Evolutionary conservation across 2,329 filamentous ascomycete genomes (phyloP).

Genomic region (Raffaelea deltoideospora): DNA sequence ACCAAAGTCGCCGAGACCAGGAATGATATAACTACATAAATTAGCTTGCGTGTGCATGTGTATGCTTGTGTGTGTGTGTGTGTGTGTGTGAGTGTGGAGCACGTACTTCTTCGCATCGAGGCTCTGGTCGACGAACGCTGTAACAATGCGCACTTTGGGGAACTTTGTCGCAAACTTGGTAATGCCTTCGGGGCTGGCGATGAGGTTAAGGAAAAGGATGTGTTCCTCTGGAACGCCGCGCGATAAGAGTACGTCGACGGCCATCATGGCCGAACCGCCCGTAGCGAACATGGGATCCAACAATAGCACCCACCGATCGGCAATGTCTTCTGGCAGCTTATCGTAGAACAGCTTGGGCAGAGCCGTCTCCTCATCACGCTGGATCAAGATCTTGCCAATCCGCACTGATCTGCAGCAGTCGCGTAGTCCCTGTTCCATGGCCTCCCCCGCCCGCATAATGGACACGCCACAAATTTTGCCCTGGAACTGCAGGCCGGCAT

Average conservation of each 20-base stretch:
- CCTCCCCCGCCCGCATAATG: slow-evolving; percentile 95
- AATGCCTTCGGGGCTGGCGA: slow-evolving; percentile 90
- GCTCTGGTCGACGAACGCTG: slow-evolving; percentile 87
- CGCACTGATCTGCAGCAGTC: slow-evolving; percentile 96
- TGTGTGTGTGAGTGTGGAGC: too few species aligned
- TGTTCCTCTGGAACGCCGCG: slow-evolving; percentile 88
- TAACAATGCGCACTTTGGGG: slow-evolving; percentile 80
- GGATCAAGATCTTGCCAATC: slow-evolving; percentile 97
- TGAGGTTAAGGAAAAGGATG: slow-evolving; percentile 91
- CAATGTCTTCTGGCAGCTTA: slow-evolving; percentile 89
- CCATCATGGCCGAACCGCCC: slow-evolving; percentile 91
- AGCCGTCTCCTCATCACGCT: slow-evolving; percentile 88
- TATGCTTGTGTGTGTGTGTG: too few species aligned
- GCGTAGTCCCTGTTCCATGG: slow-evolving; percentile 92
- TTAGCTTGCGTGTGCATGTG: too few species aligned
- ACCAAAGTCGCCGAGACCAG: slow-evolving; percentile 87
- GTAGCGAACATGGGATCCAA: slow-evolving; percentile 99
- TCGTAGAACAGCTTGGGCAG: slow-evolving; percentile 93
- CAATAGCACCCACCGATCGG: slow-evolving; percentile 80
- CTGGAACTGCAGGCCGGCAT: slow-evolving; percentile 86
- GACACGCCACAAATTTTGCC: slow-evolving; percentile 97
- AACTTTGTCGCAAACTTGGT: slow-evolving; percentile 79
- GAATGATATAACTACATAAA: slow-evolving; percentile 71
- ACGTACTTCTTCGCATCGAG: slow-evolving; percentile 85
- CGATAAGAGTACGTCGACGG: slow-evolving; percentile 79